A percentile compares a stretch with the other conserved stretches of the same genome.
phyloP scores from a whole-genome alignment of 2,329 filamentous ascomycete genomes.

The Colletotrichum sp. region DNA sequence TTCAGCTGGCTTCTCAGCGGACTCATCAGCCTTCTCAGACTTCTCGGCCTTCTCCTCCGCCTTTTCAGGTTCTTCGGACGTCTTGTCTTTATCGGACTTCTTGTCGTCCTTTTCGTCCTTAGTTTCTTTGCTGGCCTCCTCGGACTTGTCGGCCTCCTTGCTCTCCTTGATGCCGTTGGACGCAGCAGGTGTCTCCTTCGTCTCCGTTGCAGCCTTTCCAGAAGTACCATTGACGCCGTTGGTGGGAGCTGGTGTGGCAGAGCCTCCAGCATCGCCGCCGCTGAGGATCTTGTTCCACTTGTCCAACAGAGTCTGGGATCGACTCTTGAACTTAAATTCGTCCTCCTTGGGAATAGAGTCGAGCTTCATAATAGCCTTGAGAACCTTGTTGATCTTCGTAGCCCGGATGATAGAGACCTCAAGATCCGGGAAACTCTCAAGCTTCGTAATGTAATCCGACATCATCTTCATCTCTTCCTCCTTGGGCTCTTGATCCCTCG shows the following conservation, averaged over 20 bases:
- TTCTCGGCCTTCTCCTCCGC: slow-evolving; percentile 34
- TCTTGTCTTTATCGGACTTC: slow-evolving; percentile 35
- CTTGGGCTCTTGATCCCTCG: slow-evolving; percentile 82
- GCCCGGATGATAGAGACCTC: slow-evolving; percentile 86
- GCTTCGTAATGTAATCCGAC: slow-evolving; percentile 78
- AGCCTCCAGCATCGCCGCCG: slow-evolving; percentile 51
- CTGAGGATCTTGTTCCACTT: slow-evolving; percentile 89
- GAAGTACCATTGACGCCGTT: slow-evolving; percentile 56
- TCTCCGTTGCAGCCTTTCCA: slow-evolving; percentile 42
- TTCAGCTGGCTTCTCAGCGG: slow-evolving; percentile 31
- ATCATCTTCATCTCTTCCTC: slow-evolving; percentile 82
- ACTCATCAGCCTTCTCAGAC: slow-evolving; percentile 21
- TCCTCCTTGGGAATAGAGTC: slow-evolving; percentile 85
- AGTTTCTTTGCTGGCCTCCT: slow-evolving; percentile 38
- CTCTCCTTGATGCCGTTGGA: slow-evolving; percentile 45
- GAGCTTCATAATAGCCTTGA: slow-evolving; percentile 92
- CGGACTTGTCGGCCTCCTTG: slow-evolving; percentile 41
- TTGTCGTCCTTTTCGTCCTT: slow-evolving; percentile 33
- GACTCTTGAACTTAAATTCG: slow-evolving; percentile 86
- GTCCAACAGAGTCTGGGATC: slow-evolving; percentile 79
- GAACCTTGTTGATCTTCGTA: slow-evolving; percentile 98
- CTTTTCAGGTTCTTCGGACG: slow-evolving; percentile 34
- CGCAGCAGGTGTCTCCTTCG: slow-evolving; percentile 35
- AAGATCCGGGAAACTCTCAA: slow-evolving; percentile 80
- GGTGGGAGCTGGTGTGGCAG: slow-evolving; percentile 30